Percentiles rank a stretch among this genome's conserved stretches.
Conservation (phyloP, 805 yeast genomes). For the Pichia californica region DNA sequence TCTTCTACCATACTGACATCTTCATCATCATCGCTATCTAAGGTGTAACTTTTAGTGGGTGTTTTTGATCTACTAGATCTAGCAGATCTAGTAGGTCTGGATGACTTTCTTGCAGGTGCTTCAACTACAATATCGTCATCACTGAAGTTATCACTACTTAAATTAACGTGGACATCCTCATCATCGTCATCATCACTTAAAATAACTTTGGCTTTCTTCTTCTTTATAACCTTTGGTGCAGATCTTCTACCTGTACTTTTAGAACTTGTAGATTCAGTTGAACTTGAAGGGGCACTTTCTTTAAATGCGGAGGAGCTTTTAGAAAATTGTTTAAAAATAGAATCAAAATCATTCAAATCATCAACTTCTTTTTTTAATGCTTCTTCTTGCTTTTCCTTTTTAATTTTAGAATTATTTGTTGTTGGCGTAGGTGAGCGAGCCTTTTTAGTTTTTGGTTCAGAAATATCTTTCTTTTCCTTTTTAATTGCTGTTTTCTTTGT, state of each 20-base stretch:
- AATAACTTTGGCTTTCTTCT: background rate
- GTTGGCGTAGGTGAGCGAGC: conserved; percentile 10
- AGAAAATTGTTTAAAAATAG: conserved; percentile 8
- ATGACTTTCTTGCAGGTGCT: background rate
- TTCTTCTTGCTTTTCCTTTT: conserved; percentile 13
- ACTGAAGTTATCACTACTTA: conserved; percentile 11
- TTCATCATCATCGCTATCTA: conserved; percentile 19
- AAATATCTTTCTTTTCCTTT: no score
- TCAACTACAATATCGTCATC: conserved; percentile 5
- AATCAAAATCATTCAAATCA: conserved; percentile 12
- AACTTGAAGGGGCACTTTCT: background rate
- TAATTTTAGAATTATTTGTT: background rate
- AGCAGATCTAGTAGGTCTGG: conserved; percentile 7
- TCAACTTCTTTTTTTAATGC: conserved; percentile 12
- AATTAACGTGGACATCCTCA: background rate
- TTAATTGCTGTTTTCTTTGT: conserved; percentile 38
- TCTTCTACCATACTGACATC: conserved; percentile 6
- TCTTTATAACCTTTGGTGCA: conserved; percentile 8
- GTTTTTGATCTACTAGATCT: conserved; percentile 9
- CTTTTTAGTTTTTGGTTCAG: conserved; percentile 16
- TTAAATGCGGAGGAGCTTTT: conserved; percentile 6
- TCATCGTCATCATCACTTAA: conserved; percentile 5
- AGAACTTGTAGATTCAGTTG: conserved; percentile 6
- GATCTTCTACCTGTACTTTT: no score
- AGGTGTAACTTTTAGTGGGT: conserved; percentile 11